Conservation (phyloP, 148 eudicot species). For the Euryodendron excelsum region DNA sequence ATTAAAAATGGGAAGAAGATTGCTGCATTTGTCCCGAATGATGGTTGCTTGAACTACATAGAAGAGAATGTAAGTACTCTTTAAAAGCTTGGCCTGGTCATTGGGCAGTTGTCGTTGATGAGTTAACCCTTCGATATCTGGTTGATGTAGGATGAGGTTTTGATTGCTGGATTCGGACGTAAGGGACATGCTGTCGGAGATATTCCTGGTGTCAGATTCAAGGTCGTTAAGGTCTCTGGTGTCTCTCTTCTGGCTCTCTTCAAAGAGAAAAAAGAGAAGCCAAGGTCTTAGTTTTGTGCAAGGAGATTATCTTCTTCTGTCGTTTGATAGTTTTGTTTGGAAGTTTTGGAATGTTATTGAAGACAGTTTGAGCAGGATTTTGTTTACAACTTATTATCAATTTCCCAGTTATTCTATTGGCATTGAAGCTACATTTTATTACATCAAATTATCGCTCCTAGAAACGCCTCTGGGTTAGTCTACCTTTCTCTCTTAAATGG, state of each 20-base stretch:
- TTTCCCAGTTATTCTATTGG: conserved; percentile 8
- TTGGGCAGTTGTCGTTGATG: background rate
- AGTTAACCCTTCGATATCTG: background rate
- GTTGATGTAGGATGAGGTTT: conserved; percentile 66
- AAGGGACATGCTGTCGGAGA: conserved; percentile 98
- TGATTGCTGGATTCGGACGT: conserved; percentile 96
- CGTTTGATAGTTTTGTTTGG: conserved; percentile 7
- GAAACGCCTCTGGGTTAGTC: background rate
- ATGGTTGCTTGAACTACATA: conserved; percentile 93
- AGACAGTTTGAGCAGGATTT: conserved; percentile 15
- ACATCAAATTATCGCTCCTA: background rate
- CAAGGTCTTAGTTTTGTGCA: conserved; percentile 60
- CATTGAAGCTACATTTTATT: background rate
- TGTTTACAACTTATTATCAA: conserved; percentile 2
- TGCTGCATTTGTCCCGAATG: conserved; percentile 94
- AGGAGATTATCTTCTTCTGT: background rate
- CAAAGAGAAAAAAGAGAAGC: conserved; percentile 96
- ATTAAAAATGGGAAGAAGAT: conserved; percentile 97
- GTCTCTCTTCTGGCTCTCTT: conserved; percentile 94
- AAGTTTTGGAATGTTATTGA: background rate
- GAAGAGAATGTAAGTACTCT: conserved; percentile 77
- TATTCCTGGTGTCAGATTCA: conserved; percentile 97
- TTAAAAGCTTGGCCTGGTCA: background rate
- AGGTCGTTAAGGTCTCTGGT: conserved; percentile 97
- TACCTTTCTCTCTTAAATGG: background rate